A percentile compares a stretch with the other conserved stretches of the same genome.
Evolutionary conservation across 1,284 basidiomycete species (phyloP).

Genomic region (Kalmanozyma brasiliensis): DNA sequence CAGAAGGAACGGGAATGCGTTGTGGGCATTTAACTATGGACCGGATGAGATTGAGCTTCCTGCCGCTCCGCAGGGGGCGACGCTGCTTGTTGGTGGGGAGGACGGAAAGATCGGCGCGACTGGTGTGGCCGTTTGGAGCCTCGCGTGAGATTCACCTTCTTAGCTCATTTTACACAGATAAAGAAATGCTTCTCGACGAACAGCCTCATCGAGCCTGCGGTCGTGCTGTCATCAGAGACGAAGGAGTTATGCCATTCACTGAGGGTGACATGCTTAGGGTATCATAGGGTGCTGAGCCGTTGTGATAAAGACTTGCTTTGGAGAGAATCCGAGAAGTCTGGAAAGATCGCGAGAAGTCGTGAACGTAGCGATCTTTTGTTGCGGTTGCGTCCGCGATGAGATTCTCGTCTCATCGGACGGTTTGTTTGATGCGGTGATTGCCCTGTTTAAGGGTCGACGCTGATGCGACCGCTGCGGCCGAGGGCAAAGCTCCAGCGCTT

Average conservation of each 20-base stretch:
- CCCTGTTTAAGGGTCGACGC: conserved; percentile 20
- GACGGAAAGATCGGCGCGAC: conserved; percentile 27
- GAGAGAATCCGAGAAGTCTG: no score
- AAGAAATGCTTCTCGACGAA: background rate
- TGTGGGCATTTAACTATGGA: conserved; percentile 55
- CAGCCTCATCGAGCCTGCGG: background rate
- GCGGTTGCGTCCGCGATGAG: no score
- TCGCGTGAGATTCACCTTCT: conserved; percentile 2
- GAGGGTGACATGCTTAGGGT: no score
- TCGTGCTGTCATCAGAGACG: no score
- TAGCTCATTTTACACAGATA: background rate
- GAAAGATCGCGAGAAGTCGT: no score
- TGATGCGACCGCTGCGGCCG: conserved; percentile 39
- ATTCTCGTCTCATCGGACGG: no score
- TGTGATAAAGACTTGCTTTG: no score
- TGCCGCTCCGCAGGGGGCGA: conserved; percentile 28
- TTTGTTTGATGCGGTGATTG: background rate
- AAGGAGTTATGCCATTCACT: no score
- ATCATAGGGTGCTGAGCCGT: no score
- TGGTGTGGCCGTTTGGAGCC: conserved; percentile 40
- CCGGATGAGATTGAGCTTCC: conserved; percentile 34
- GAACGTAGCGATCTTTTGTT: no score
- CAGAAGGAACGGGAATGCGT: conserved; percentile 37
- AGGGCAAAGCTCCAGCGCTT: conserved; percentile 48
- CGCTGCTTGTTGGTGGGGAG: conserved; percentile 27